These are phyloP conservation scores for Xylaria sp. DNA, from an alignment of 2,329 filamentous ascomycete genomes.

Conservation along the genomic window DNA sequence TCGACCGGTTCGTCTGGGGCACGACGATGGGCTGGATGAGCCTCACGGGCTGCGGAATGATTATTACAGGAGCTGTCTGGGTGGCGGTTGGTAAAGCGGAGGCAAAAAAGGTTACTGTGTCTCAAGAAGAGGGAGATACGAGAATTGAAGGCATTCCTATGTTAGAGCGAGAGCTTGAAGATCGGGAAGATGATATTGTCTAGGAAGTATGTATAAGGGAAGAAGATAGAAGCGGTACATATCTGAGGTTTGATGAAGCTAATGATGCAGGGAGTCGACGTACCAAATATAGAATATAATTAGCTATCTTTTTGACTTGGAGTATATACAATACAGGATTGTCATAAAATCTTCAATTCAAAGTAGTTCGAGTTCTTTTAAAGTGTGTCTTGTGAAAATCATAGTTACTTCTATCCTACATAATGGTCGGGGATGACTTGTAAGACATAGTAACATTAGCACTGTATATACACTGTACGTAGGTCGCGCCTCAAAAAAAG, in stretches of 20 bases:
- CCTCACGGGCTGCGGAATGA: constrained; percentile 62
- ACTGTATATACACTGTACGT: constrained; percentile 40
- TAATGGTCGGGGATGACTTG: not conserved
- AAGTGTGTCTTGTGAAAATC: not conserved
- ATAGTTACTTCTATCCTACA: not conserved
- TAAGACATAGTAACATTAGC: constrained; percentile 2
- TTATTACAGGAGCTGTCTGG: constrained; percentile 64
- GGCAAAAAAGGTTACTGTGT: constrained; percentile 23
- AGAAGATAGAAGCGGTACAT: not conserved
- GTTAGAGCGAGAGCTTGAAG: constrained; percentile 34
- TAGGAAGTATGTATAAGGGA: constrained; percentile 17
- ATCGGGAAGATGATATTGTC: constrained; percentile 42
- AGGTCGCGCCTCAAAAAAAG: constrained; percentile 47
- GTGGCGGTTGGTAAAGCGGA: constrained; percentile 59
- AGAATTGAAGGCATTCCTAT: constrained; percentile 36
- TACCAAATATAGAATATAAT: not conserved
- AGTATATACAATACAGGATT: not conserved
- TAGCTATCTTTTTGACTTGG: not conserved
- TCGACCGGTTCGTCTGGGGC: constrained; percentile 65
- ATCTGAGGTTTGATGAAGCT: not conserved
- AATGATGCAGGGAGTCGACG: not conserved
- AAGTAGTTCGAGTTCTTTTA: not conserved
- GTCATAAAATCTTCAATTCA: not conserved
- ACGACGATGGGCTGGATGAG: constrained; percentile 62
- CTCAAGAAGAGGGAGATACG: constrained; percentile 44